phyloP scores from a whole-genome alignment of 2,329 filamentous ascomycete genomes.

The Calycina herbarum region DNA sequence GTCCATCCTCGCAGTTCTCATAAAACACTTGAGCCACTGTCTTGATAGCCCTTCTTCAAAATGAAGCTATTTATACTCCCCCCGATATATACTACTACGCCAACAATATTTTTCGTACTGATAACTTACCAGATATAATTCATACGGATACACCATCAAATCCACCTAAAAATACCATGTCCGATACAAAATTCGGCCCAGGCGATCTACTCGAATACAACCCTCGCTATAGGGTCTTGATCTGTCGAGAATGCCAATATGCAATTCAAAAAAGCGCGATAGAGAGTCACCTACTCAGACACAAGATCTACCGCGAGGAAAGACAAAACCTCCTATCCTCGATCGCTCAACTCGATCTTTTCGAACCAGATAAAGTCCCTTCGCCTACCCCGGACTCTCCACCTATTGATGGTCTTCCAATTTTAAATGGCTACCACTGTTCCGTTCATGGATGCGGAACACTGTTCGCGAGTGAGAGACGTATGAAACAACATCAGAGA shows the following conservation, averaged over 20 bases:
- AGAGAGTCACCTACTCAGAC: slow-evolving; percentile 40
- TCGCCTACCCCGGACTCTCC: slow-evolving; percentile 28
- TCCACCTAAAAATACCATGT: not conserved
- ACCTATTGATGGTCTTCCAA: slow-evolving; percentile 35
- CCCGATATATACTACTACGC: too few species aligned
- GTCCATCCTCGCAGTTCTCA: too few species aligned
- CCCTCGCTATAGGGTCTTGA: slow-evolving; percentile 33
- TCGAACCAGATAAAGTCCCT: slow-evolving; percentile 37
- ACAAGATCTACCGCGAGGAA: slow-evolving; percentile 41
- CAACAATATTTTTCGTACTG: too few species aligned
- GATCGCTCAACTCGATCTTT: slow-evolving; percentile 33
- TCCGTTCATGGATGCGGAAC: slow-evolving; percentile 30
- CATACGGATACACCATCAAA: too few species aligned
- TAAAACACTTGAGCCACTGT: too few species aligned
- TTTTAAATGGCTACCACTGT: slow-evolving; percentile 38
- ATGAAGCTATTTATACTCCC: too few species aligned
- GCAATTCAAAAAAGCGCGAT: slow-evolving; percentile 42
- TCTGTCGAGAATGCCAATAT: slow-evolving; percentile 41
- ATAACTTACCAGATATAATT: too few species aligned
- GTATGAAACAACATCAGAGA: slow-evolving; percentile 39
- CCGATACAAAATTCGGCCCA: slow-evolving; percentile 22
- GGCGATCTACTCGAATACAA: slow-evolving; percentile 30
- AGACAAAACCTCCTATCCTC: slow-evolving; percentile 32
- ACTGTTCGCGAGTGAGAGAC: slow-evolving; percentile 39
- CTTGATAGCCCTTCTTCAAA: too few species aligned